Evolutionary conservation across 345 rosid genomes (phyloP).

Genomic region (Citrus mangshanensis): DNA sequence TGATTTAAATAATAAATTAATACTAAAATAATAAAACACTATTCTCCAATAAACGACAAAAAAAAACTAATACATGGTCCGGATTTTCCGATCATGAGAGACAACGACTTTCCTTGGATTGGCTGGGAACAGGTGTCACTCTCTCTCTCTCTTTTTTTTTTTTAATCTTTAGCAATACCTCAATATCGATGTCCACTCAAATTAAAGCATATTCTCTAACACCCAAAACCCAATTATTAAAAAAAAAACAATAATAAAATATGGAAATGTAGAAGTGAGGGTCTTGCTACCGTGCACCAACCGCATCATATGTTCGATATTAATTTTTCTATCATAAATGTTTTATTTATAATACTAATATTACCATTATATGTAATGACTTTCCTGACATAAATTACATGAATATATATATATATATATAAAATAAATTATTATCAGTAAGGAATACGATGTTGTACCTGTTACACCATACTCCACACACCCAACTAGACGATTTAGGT

Average conservation of each 20-base stretch:
- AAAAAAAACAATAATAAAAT: not conserved
- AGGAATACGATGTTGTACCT: too few species aligned
- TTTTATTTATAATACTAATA: too few species aligned
- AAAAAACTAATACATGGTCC: slow-evolving; percentile 14
- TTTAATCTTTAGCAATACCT: not conserved
- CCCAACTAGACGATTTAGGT: not conserved
- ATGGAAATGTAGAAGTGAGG: not conserved
- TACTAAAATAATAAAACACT: too few species aligned
- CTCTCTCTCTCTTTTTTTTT: too few species aligned
- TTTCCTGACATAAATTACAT: too few species aligned
- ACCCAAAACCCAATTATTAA: not conserved
- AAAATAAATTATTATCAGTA: too few species aligned
- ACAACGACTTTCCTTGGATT: not conserved
- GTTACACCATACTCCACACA: too few species aligned
- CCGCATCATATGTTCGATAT: too few species aligned
- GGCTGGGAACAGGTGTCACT: not conserved
- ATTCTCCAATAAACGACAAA: not conserved
- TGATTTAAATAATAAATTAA: not conserved
- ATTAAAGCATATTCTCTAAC: not conserved
- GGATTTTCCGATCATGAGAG: slow-evolving; percentile 2
- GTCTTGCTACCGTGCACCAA: too few species aligned
- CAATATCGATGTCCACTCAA: not conserved
- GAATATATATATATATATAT: too few species aligned
- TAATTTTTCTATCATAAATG: too few species aligned
- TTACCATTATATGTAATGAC: too few species aligned